Conservation (phyloP, 768 basidiomycete genomes). For the Termitomyces sp. region DNA sequence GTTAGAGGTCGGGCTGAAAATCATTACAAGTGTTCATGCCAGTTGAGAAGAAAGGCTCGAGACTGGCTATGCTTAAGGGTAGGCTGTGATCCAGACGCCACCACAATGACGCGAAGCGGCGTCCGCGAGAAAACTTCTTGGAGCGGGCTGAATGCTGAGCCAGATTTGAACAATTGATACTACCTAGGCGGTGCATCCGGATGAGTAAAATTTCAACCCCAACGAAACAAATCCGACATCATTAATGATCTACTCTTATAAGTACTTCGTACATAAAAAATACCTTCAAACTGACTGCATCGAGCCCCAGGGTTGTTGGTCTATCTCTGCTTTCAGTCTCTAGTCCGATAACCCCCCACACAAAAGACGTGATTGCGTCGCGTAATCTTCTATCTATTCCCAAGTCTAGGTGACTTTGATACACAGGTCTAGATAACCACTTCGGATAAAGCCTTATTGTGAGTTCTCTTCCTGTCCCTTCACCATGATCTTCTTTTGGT, state of each 20-base stretch:
- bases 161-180: not conserved
- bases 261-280: not conserved
- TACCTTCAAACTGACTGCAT: not conserved
- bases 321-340: not conserved
- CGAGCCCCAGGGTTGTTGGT: not conserved
- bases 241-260: not conserved
- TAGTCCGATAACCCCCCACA: not conserved
- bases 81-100: not conserved
- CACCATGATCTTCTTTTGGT: conserved; percentile 1
- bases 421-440: not conserved
- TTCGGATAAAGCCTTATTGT: conserved; percentile 3
- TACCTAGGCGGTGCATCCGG: conserved; percentile 7
- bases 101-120: not conserved
- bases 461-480: not conserved
- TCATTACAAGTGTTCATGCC: not conserved
- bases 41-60: not conserved
- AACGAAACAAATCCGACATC: not conserved
- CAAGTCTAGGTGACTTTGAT: not conserved
- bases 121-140: not conserved
- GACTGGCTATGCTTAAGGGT: not conserved
- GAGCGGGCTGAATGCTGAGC: not conserved
- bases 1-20: not conserved
- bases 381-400: not conserved
- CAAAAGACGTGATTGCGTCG: not conserved
- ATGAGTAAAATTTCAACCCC: conserved; percentile 4